Evolutionary conservation across 2,329 filamentous ascomycete genomes (phyloP), one percentile per base, ranked within the genome.

Genomic region (Hymenoscyphus linearis): DNA sequence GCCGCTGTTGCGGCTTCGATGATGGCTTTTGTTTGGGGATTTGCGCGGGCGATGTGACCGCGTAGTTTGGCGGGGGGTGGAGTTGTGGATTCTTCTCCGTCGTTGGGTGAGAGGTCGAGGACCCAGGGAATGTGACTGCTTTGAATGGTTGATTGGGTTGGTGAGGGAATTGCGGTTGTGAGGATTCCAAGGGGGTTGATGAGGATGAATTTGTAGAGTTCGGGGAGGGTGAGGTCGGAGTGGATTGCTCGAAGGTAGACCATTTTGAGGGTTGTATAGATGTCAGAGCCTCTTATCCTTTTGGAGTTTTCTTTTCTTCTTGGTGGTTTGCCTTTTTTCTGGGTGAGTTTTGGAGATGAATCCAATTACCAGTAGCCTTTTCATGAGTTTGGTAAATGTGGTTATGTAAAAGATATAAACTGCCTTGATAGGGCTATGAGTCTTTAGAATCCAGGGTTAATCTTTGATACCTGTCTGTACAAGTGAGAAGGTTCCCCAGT

Each of bases 21-120:
- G 61, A 89, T 77, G 22, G 80, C 79, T 70, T 88, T 87, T 68
- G 76, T 76, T 66, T 89, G 86, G 0, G 86, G 85, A 65, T 90
- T 90, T 37, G 77, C 76, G 34, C 81, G 76, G 0, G 86, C 85
- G 31, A 89, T 72, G 66, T 90, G 87, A 3, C 84, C 85, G 2
- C 85, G 78, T 2, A 90, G 76, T 2, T 40, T 65, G 61, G 60
- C 3, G 44, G 35, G 35, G 31, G 35, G 13, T 52, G 13, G 37
- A 18, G 36, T 40, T 14, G 26, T 70, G 76, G 3, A 69, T 50
- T 78, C 74, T 62, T 79, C 75, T 4, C n/a, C n/a, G n/a, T n/a
- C n/a, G n/a, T 76, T 22, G 6, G 37, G 27, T 16, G 70, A 62
- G 9, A 80, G 69, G 62, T 87, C 83, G 1, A 88, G 73, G 0